A percentile compares a stretch with the other conserved stretches of the same genome.
Evolutionary conservation across 2,329 filamentous ascomycete species (phyloP).

Genomic region (Cladosporium sp.): DNA sequence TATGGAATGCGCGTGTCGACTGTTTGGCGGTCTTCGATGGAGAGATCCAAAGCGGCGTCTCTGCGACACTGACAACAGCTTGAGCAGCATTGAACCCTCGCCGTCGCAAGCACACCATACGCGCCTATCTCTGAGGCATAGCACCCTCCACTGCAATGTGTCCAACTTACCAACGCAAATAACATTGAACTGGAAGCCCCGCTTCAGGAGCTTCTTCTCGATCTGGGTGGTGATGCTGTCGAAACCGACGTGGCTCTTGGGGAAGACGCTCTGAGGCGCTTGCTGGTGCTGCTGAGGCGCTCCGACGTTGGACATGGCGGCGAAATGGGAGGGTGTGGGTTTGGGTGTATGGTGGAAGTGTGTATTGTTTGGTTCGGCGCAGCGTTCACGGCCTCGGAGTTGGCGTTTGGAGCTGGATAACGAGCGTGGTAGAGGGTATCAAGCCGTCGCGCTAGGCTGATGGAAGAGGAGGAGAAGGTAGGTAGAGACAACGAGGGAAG

Average conservation of each 20-base stretch:
- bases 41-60: no score
- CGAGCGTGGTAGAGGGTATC: slow-evolving; percentile 4
- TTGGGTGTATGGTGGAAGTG: neutral
- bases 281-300: slow-evolving; percentile 41
- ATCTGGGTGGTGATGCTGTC: slow-evolving; percentile 99
- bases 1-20: neutral
- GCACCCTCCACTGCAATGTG: neutral
- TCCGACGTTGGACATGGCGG: slow-evolving; percentile 10
- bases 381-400: slow-evolving; percentile 8
- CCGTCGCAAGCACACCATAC: no score
- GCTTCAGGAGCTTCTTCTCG: slow-evolving; percentile 98
- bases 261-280: slow-evolving; percentile 59
- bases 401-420: slow-evolving; percentile 6
- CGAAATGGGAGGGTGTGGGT: neutral
- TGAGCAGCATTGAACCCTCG: no score
- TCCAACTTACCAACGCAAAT: slow-evolving; percentile 88
- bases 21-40: no score
- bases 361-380: slow-evolving; percentile 8
- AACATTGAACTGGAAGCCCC: slow-evolving; percentile 99
- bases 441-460: slow-evolving; percentile 10
- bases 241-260: slow-evolving; percentile 98
- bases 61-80: no score
- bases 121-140: neutral
- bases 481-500: slow-evolving; percentile 11
- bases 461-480: slow-evolving; percentile 7